Base-by-base conservation (phyloP, 768 basidiomycete species). In the Hygrocybe punicea region DNA sequence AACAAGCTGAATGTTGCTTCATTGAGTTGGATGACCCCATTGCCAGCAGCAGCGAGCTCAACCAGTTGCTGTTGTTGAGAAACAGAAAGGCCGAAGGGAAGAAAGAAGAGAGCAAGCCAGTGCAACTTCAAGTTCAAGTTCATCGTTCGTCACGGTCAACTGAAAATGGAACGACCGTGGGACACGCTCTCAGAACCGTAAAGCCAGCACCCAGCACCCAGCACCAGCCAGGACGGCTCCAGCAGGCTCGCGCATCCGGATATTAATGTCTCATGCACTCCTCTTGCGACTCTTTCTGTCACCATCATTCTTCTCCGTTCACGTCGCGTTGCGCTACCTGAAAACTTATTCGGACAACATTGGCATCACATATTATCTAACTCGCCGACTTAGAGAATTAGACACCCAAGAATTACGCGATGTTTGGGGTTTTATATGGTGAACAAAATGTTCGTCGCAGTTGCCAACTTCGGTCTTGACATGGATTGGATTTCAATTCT, bases 381-480 rank as follows among this genome's bases (percentile, higher is more conserved):
- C 91, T 19, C 76, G 83, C 48, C 82, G 92, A 60, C 82, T 94
- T 65, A 74, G 77, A 58, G 80, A 84, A 56, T 76, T 91, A 59
- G 83, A 86, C 62, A 81, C 80, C 17, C 76, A 81, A 42, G 89
- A 93, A 58, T 76, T 94, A 50, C 81, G 84, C 58, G 91, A 92
- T 68, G 87, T 91, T 59, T 93, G 91, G 91, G 89, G 90, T 21
- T 92, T 93, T 70, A 78, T 93, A 73, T 93, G 89, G 91, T 91
- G 67, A 73, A 71, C 65, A 33, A 59, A 23, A 48, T 42, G 34
- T 61, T 46, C 16, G 50, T 60, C 52, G 40, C 17, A 19, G 24
- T 50, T 45, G 45, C 39, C 65, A 66, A 66, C 56, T 58, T 58
- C 62, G 57, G 29, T 55, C 56, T 55, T 58, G 19, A 19, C 55